Base-by-base conservation (phyloP, 805 yeast genomes). In the Clavispora fructus region DNA sequence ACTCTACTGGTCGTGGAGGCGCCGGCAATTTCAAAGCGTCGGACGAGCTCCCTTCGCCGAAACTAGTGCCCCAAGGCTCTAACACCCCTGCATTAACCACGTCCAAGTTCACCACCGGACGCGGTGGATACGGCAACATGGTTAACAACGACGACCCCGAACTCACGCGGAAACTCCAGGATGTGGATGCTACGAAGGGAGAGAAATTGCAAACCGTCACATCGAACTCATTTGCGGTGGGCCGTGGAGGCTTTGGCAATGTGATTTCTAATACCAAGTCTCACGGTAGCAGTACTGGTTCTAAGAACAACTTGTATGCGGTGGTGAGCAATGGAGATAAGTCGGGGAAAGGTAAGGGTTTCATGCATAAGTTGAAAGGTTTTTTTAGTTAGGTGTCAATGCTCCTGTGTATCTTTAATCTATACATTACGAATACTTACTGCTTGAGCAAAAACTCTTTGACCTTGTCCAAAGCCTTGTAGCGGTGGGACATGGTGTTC, bases 401-500 rank as follows among this genome's bases (percentile, higher is more conserved):
- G 4, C 29, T 10, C 8, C 12, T 17, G 5, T 14, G 8, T 13
- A 14, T 23, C 11, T 25, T 13, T 37, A 35, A 28, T 39, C 19
- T 39, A 39, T 28, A 39, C 28, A 30, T 28, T 28, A 25, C 26
- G 23, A 14, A 7, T n/a, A n/a, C 19, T 14, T 32, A 41, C 6
- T 41, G 29, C 38, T 26, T 13, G 25, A 41, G 38, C 45, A 85
- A 67, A 54, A 71, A 87, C 25, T 73, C 79, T 60, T 78, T 80
- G 47, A 94, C 77, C 63, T 86, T 78, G 45, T 73, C 80, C 58
- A 94, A 76, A 0, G 99, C 97, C 64, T 77, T 83, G 60, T 76
- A 89, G 58, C 99, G 77, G 61, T 95, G 99, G 53, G 95, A 85
- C 51, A 94, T 86, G 17, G 74, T 62, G 67, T 94, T 91, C 72